Conservation (phyloP, 306 rosid species). For the Dryas octopetala region DNA sequence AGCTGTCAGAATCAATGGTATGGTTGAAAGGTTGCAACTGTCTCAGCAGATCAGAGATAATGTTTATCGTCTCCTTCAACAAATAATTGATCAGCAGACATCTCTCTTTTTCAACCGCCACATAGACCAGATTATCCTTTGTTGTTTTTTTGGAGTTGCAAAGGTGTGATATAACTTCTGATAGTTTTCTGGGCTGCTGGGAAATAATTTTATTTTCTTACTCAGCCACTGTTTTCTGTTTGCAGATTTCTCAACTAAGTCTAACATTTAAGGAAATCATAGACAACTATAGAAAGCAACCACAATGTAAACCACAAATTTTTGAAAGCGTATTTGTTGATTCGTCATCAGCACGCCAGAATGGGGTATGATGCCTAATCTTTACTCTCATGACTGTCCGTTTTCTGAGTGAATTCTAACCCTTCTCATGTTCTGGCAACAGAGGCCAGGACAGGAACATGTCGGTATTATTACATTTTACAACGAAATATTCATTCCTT, state of each 20-base stretch:
- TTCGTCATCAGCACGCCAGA: constrained; percentile 69
- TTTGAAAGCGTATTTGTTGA: constrained; percentile 85
- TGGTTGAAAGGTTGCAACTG: constrained; percentile 92
- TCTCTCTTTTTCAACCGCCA: constrained; percentile 88
- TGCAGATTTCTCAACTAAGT: constrained; percentile 89
- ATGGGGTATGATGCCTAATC: constrained; percentile 54
- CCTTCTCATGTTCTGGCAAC: constrained; percentile 39
- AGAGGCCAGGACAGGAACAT: constrained; percentile 80
- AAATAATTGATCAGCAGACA: constrained; percentile 73
- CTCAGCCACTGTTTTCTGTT: constrained; percentile 23
- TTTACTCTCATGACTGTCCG: constrained; percentile 4
- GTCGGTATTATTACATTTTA: constrained; percentile 86
- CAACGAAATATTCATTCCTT: constrained; percentile 81
- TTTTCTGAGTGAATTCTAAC: constrained; percentile 27
- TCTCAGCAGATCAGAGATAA: constrained; percentile 89
- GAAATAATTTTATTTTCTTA: constrained; percentile 24
- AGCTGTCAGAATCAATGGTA: constrained; percentile 94
- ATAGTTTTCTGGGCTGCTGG: constrained; percentile 12
- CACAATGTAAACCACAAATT: constrained; percentile 88
- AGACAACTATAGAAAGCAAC: constrained; percentile 87
- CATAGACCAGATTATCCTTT: constrained; percentile 90
- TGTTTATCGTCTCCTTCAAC: constrained; percentile 88
- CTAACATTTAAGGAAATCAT: constrained; percentile 87
- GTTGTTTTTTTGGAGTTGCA: constrained; percentile 94
- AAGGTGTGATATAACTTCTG: constrained; percentile 55